These are phyloP conservation scores for Penicillium egyptiacum DNA, from an alignment of 495 filamentous ascomycete species.

Conservation along the genomic window DNA sequence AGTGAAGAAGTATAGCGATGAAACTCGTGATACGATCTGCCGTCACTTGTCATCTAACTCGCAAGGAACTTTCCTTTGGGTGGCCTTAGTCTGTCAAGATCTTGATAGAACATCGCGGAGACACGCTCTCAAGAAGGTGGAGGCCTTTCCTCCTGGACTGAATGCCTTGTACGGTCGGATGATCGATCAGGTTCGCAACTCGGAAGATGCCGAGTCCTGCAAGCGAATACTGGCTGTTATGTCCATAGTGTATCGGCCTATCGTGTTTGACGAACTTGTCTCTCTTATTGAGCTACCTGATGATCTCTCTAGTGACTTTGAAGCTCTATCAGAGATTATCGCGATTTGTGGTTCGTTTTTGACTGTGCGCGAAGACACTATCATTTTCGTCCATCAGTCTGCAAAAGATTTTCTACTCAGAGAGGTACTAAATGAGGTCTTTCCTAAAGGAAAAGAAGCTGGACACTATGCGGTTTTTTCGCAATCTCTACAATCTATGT, in stretches of 20 bases:
- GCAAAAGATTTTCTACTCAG: conserved; percentile 39
- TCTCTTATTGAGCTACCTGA: conserved; percentile 19
- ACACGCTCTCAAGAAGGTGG: conserved; percentile 7
- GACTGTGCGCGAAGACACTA: conserved; percentile 22
- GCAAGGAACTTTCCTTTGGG: conserved; percentile 39
- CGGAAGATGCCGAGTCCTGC: conserved; percentile 12
- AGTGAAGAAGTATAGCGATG: conserved; percentile 6
- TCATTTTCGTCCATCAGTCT: conserved; percentile 47
- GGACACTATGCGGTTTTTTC: conserved; percentile 32
- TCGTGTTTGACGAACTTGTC: conserved; percentile 27
- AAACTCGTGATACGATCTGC: conserved; percentile 14
- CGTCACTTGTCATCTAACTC: conserved; percentile 22
- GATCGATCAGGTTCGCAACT: conserved; percentile 10
- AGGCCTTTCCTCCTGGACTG: conserved; percentile 18
- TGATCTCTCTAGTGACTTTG: neutral
- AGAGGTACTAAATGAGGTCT: conserved; percentile 10
- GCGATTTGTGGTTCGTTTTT: conserved; percentile 22
- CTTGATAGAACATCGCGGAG: conserved; percentile 3
- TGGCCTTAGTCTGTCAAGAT: conserved; percentile 30
- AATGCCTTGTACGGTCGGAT: conserved; percentile 18
- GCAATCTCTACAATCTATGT: conserved; percentile 26
- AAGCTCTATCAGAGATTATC: conserved; percentile 14
- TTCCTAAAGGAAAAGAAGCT: conserved; percentile 16
- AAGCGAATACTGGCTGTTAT: conserved; percentile 19
- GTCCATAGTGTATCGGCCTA: conserved; percentile 26